Conservation (phyloP, 2,329 filamentous ascomycete genomes). For the Aspergillus latus region DNA sequence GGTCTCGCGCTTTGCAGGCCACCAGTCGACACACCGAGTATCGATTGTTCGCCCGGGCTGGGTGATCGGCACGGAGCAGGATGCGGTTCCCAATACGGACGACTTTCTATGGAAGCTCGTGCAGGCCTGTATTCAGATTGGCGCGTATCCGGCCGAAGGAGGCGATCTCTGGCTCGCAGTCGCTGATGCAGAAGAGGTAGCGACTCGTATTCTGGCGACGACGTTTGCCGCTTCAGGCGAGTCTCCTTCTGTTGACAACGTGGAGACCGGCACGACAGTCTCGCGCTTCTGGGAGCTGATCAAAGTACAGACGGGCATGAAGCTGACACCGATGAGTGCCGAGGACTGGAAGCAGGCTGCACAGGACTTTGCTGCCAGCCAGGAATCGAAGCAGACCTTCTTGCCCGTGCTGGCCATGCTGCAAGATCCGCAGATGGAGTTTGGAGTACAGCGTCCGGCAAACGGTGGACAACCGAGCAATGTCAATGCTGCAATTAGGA, state of each 20-base stretch:
- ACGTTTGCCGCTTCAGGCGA: background rate
- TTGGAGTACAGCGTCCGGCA: background rate
- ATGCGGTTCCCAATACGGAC: background rate
- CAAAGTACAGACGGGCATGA: background rate
- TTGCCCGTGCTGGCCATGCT: background rate
- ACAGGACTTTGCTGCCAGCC: background rate
- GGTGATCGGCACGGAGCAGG: background rate
- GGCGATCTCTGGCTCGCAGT: background rate
- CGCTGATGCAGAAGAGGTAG: background rate
- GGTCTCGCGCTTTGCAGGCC: background rate
- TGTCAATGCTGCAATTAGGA: background rate
- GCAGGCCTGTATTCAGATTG: background rate
- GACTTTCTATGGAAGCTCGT: background rate
- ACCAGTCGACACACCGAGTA: background rate
- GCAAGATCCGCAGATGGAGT: background rate
- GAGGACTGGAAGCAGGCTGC: background rate
- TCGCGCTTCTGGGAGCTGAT: background rate
- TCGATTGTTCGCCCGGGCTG: background rate
- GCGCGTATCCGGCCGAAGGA: background rate
- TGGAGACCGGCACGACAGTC: background rate
- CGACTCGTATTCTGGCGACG: background rate
- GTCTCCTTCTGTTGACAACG: background rate
- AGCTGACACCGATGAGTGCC: background rate
- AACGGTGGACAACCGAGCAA: background rate
- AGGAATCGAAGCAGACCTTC: background rate